These are phyloP conservation scores for Dichotomocladium elegans DNA, from an alignment of 371 early-diverging fungal genomes.

Conservation along the genomic window DNA sequence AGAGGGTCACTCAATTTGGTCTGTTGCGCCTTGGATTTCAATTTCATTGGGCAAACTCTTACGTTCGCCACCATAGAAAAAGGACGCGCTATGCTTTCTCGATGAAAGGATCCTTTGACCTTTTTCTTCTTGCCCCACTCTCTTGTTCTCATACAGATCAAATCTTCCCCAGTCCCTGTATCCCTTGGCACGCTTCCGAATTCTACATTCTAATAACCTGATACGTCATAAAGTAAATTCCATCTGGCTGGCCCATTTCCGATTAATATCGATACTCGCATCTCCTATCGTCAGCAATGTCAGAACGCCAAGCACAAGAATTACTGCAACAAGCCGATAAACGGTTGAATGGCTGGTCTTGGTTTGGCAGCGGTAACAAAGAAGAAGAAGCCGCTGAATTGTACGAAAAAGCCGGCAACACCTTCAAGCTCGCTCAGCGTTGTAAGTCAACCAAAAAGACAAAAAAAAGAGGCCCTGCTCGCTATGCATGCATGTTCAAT, in stretches of 20 bases:
- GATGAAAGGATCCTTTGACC: not conserved
- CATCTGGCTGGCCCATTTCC: not conserved
- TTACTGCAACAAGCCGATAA: constrained; percentile 74
- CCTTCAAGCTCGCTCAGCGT: constrained; percentile 85
- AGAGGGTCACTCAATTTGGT: too few relatives aligned
- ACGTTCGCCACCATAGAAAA: too few relatives aligned
- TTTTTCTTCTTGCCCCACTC: not conserved
- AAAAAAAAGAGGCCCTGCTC: too few relatives aligned
- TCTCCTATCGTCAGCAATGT: constrained; percentile 42
- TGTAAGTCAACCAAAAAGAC: too few relatives aligned
- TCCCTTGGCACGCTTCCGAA: too few relatives aligned
- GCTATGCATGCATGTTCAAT: not conserved
- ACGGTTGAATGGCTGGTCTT: constrained; percentile 66
- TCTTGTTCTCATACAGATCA: not conserved
- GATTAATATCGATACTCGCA: not conserved
- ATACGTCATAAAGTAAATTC: too few relatives aligned
- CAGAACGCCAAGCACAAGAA: constrained; percentile 70
- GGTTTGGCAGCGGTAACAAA: constrained; percentile 82
- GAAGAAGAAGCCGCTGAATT: constrained; percentile 92
- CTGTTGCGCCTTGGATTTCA: too few relatives aligned
- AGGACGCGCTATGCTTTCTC: too few relatives aligned
- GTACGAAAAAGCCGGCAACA: constrained; percentile 85
- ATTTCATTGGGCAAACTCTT: too few relatives aligned
- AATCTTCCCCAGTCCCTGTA: not conserved
- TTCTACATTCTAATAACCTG: too few relatives aligned